Evolutionary conservation across 495 filamentous ascomycete species (phyloP).

Genomic region (Penicillium dipodomyicola): DNA sequence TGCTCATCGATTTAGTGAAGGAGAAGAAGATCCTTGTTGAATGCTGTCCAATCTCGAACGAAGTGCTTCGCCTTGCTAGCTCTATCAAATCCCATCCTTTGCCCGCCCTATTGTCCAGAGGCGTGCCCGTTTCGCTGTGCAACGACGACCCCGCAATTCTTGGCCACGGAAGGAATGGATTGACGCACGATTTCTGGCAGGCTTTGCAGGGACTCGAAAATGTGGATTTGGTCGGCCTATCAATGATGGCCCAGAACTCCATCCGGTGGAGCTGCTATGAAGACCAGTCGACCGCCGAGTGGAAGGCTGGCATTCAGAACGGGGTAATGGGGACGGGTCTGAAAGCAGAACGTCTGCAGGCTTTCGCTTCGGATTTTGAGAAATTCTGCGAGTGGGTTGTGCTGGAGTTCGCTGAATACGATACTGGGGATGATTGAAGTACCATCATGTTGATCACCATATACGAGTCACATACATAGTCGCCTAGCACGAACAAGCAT

Average conservation of each 20-base stretch:
- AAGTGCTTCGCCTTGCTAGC: constrained; percentile 72
- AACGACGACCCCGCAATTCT: constrained; percentile 86
- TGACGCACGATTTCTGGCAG: constrained; percentile 92
- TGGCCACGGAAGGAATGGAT: constrained; percentile 70
- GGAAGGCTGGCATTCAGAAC: constrained; percentile 66
- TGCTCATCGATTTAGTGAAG: constrained; percentile 81
- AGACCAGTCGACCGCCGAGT: constrained; percentile 66
- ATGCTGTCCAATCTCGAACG: constrained; percentile 82
- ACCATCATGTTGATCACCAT: neutral
- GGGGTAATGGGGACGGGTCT: constrained; percentile 71
- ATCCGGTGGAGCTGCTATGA: constrained; percentile 87
- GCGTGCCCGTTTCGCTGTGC: constrained; percentile 62
- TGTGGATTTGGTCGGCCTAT: constrained; percentile 67
- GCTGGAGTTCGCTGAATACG: constrained; percentile 67
- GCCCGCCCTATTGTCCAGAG: constrained; percentile 78
- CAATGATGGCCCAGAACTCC: constrained; percentile 86
- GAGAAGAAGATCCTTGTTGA: constrained; percentile 86
- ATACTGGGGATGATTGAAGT: constrained; percentile 35
- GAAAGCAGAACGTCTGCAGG: constrained; percentile 66
- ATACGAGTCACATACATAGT: constrained; percentile 1
- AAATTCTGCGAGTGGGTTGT: constrained; percentile 90
- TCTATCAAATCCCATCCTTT: constrained; percentile 78
- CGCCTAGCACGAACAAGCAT: neutral
- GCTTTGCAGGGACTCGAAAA: constrained; percentile 83
- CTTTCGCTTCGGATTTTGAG: constrained; percentile 83